Conservation (phyloP, 2,329 filamentous ascomycete species). For the Venturia asperata region DNA sequence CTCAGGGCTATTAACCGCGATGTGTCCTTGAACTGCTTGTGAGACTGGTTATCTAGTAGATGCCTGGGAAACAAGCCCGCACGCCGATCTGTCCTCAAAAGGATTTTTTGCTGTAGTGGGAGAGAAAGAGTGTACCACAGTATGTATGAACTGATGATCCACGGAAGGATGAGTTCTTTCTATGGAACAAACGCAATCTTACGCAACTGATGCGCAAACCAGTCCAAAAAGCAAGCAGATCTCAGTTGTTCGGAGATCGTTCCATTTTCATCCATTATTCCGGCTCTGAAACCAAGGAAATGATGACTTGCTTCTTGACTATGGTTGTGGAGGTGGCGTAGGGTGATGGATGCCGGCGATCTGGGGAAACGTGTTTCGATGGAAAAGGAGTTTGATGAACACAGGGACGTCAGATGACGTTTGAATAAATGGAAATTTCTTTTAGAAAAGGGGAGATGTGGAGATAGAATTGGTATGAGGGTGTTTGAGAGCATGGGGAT, state of each 20-base stretch:
- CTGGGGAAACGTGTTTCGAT: not conserved
- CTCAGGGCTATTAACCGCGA: too few relatives aligned
- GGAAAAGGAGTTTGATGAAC: not conserved
- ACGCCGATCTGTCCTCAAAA: not conserved
- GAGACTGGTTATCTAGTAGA: not conserved
- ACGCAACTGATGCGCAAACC: not conserved
- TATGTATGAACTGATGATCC: not conserved
- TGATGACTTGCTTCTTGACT: not conserved
- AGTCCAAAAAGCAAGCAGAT: not conserved
- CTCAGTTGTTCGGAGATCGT: not conserved
- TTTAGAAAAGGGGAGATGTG: not conserved
- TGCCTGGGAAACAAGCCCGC: not conserved
- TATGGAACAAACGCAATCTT: not conserved
- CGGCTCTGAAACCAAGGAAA: not conserved
- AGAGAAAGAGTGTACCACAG: not conserved
- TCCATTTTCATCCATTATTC: not conserved
- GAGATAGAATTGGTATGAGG: not conserved
- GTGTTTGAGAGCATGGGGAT: not conserved
- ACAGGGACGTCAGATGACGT: not conserved
- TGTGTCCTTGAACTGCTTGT: too few relatives aligned
- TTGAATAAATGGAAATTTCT: not conserved
- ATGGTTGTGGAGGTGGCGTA: conserved; percentile 3
- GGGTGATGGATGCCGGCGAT: not conserved
- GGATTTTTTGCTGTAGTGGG: not conserved
- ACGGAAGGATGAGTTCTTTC: not conserved